Evolutionary conservation across 108 stramenopile genomes (phyloP).

Genomic region (Pseudonitzschia multiseries): DNA sequence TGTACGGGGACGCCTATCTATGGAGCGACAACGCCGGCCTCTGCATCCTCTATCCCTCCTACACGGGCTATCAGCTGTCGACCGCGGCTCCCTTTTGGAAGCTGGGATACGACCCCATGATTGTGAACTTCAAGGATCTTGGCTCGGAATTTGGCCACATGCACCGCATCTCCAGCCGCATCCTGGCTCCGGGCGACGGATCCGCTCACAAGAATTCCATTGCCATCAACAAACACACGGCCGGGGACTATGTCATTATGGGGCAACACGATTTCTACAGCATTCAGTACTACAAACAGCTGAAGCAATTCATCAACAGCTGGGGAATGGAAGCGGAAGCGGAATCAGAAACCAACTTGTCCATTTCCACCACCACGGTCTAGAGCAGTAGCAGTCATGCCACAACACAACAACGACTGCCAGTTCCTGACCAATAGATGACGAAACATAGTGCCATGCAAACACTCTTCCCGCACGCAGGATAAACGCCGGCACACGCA

Average conservation of each 20-base stretch:
- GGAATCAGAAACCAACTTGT: not conserved
- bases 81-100: conserved; percentile 13
- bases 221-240: conserved; percentile 2
- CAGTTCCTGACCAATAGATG: too few species aligned
- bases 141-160: not conserved
- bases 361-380: not conserved
- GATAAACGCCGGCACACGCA: too few species aligned
- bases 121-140: not conserved
- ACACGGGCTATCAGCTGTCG: conserved; percentile 29
- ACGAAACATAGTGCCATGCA: too few species aligned
- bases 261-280: conserved; percentile 31
- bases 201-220: conserved; percentile 16
- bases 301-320: conserved; percentile 29
- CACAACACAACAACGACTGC: too few species aligned
- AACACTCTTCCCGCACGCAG: too few species aligned
- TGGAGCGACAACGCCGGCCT: conserved; percentile 32
- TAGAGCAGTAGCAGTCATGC: too few species aligned
- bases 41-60: conserved; percentile 35
- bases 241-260: conserved; percentile 41
- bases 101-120: conserved; percentile 23
- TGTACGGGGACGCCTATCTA: conserved; percentile 43
- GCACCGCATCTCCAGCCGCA: conserved; percentile 26
- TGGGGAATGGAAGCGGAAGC: conserved; percentile 10
- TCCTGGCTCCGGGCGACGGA: conserved; percentile 9
- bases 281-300: conserved; percentile 24